A percentile compares a stretch with the other conserved stretches of the same genome.
phyloP scores from a whole-genome alignment of 306 rosid genomes.

The Acacia melanoxylon region DNA sequence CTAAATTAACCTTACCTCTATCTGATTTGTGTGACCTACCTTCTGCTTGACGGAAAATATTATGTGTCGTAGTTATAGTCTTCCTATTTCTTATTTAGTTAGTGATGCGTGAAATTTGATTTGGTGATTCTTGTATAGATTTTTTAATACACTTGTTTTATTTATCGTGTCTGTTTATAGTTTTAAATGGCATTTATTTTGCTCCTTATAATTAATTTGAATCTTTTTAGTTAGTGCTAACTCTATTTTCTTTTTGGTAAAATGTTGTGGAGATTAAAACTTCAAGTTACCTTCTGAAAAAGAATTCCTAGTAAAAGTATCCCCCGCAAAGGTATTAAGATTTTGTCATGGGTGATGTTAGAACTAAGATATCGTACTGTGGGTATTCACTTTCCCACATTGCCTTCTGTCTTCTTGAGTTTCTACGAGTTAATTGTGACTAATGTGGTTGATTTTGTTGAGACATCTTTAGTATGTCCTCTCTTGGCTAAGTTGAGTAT shows the following conservation, averaged over 20 bases:
- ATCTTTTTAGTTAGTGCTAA: neutral
- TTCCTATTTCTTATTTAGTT: neutral
- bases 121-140: neutral
- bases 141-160: neutral
- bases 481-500: neutral
- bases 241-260: neutral
- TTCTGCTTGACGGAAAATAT: neutral
- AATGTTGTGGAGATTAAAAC: neutral
- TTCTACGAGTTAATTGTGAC: neutral
- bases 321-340: neutral
- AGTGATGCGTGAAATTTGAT: neutral
- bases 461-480: neutral
- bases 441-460: neutral
- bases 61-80: neutral
- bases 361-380: neutral
- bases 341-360: neutral
- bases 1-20: constrained; percentile 9
- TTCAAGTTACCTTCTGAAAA: neutral
- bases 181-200: neutral
- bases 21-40: neutral
- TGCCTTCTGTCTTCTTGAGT: neutral
- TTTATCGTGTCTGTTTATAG: neutral
- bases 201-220: neutral
- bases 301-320: neutral
- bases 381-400: neutral